Conservation (phyloP, 805 yeast genomes). For the Metschnikowia koreensis region DNA sequence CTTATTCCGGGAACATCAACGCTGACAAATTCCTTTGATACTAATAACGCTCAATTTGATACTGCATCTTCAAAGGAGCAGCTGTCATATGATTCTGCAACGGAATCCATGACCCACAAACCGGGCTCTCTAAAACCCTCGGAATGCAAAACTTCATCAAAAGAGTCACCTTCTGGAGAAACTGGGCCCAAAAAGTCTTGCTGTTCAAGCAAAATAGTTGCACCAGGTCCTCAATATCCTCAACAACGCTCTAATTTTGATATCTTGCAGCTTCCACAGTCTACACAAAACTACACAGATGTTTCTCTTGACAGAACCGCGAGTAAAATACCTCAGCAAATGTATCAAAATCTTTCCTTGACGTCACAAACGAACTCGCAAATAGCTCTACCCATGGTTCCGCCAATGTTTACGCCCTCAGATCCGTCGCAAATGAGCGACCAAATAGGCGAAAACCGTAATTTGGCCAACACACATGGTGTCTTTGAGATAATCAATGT, state of each 20-base stretch:
- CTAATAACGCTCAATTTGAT: neutral
- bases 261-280: neutral
- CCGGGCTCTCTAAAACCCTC: too few species aligned
- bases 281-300: neutral
- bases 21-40: neutral
- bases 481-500: slow-evolving; percentile 27
- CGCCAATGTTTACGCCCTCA: neutral
- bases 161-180: neutral
- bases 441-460: neutral
- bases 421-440: neutral
- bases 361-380: neutral
- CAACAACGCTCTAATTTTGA: neutral
- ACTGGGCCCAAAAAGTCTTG: neutral
- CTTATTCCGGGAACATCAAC: neutral
- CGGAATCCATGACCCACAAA: neutral
- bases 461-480: neutral
- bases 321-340: neutral
- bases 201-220: neutral
- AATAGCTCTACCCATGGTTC: neutral
- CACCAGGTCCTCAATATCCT: neutral
- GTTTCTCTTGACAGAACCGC: neutral
- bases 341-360: neutral
- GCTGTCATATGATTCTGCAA: neutral
- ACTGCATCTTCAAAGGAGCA: neutral
- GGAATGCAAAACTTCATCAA: too few species aligned